Evolutionary conservation across 2,329 filamentous ascomycete genomes (phyloP), one percentile per base, ranked within the genome.

Genomic region (Rutstroemia sp.): DNA sequence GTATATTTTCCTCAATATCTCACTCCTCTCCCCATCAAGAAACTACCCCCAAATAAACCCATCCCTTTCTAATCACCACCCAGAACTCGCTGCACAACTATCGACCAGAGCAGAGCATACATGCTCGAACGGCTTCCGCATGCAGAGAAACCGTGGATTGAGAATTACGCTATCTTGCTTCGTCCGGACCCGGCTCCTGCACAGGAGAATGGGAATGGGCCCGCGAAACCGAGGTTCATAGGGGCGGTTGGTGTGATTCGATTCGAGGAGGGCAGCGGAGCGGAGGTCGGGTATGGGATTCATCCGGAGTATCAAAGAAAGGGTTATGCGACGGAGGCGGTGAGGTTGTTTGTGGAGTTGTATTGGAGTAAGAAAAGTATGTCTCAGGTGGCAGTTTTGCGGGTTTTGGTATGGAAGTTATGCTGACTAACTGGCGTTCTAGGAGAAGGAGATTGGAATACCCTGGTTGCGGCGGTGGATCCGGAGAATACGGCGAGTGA

Each of bases 91-190:
- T 42, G 25, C 9, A 19, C 42, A 23, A 50, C 53, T 8, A 19
- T 60, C 10, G 45, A 17, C 9, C 39, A 54, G n/a, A 57, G 53
- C n/a, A 60, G 51, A 48, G 48, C 46, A 27, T 46, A 30, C 9
- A 56, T 61, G 48, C 14, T 50, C 16, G 45, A 37, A 17, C 41
- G 54, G 16, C 46, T 54, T 1, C 51, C 54, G 6, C 58, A 41
- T 12, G 39, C 45, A 3, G 47, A 62, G 23, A 54, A 60, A 3
- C 60, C 62, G 10, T 59, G 57, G 51, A 59, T 57, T n/a, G 59
- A 61, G 21, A 57, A 57, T 6, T 65, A 60, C 34, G 64, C 63
- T n/a, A 62, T 66, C 39, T 16, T 64, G 7, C 51, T 65, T 14
- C 59, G 55, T 5, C 46, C 52, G n/a, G 41, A n/a, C 4, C 16